Conservation (phyloP, 495 filamentous ascomycete genomes). For the Pseudotulostoma volvatum region DNA sequence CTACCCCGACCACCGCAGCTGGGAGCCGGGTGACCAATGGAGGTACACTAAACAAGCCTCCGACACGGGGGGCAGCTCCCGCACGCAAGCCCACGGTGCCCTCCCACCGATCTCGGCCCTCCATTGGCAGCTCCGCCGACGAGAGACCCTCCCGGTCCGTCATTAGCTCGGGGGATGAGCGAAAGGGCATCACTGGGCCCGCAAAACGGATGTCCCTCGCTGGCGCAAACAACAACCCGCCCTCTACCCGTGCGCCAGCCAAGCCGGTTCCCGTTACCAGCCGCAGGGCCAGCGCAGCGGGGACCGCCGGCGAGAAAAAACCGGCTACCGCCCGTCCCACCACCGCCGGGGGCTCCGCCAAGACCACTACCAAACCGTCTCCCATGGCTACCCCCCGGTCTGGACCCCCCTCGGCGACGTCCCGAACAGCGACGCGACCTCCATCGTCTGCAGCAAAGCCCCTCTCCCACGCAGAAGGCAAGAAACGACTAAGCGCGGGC, state of each 20-base stretch:
- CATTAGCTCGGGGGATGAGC: constrained; percentile 32
- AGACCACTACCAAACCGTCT: constrained; percentile 12
- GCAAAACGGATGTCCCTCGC: constrained; percentile 34
- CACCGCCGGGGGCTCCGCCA: constrained; percentile 10
- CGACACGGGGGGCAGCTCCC: constrained; percentile 24
- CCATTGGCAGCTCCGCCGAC: constrained; percentile 33
- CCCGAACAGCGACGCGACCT: constrained; percentile 13
- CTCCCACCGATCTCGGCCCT: constrained; percentile 28
- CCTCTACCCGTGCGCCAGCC: constrained; percentile 19
- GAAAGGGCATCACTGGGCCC: constrained; percentile 25
- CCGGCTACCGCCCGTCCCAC: constrained; percentile 14
- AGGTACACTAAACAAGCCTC: constrained; percentile 28
- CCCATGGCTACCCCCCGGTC: constrained; percentile 15
- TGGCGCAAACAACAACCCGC: constrained; percentile 14
- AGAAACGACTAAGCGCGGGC: constrained; percentile 21
- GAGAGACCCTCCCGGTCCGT: constrained; percentile 26
- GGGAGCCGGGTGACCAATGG: constrained; percentile 16
- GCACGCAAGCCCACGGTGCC: constrained; percentile 26
- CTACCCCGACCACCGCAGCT: constrained; percentile 15
- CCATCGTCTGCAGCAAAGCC: constrained; percentile 13
- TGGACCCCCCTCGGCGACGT: constrained; percentile 15
- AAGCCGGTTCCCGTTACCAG: constrained; percentile 25
- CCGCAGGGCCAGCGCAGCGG: constrained; percentile 26
- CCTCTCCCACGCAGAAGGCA: constrained; percentile 13
- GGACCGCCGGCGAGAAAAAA: constrained; percentile 20